Conservation (phyloP, 768 basidiomycete species). For the Leccinum subtestaceum region DNA sequence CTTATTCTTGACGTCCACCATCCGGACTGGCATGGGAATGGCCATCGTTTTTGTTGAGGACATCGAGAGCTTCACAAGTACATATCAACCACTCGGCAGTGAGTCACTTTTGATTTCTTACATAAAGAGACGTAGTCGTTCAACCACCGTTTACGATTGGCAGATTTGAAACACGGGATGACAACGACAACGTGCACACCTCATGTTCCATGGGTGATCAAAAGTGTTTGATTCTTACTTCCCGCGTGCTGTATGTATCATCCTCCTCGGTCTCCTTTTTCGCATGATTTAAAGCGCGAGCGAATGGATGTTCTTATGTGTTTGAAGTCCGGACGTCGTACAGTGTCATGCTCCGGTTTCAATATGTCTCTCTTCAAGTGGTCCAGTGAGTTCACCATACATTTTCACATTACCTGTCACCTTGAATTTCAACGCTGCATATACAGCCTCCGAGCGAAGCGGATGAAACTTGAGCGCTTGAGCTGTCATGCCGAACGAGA, state of each 20-base stretch:
- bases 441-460: background rate
- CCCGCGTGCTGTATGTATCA: background rate
- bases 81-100: too few species aligned
- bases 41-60: too few species aligned
- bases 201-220: too few species aligned
- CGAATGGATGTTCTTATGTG: background rate
- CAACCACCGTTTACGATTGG: too few species aligned
- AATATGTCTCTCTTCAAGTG: background rate
- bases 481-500: background rate
- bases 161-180: too few species aligned
- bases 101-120: too few species aligned
- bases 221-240: too few species aligned
- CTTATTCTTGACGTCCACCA: background rate
- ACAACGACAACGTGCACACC: too few species aligned
- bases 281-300: background rate
- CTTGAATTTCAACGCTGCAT: background rate
- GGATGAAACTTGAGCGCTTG: background rate
- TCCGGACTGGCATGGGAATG: background rate
- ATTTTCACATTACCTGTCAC: background rate
- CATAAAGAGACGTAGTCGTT: too few species aligned
- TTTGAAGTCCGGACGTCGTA: background rate
- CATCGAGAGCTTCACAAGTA: too few species aligned
- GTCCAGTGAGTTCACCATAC: background rate
- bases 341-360: background rate
- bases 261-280: background rate